Evolutionary conservation across 2,329 filamentous ascomycete species (phyloP).

Genomic region (Neobulgaria alba): DNA sequence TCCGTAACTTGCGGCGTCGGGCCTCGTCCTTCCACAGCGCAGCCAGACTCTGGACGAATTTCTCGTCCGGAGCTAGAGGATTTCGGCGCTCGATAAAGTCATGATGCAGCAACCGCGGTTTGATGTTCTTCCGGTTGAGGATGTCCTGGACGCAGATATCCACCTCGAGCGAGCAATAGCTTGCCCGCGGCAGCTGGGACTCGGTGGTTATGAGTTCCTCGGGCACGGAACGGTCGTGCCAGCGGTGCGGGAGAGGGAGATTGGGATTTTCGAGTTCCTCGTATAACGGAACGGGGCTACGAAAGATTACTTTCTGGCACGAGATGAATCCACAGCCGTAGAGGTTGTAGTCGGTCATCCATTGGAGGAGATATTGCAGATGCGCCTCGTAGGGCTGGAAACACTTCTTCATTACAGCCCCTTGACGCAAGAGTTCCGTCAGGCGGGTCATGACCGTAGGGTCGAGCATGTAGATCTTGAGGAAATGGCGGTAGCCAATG

Average conservation of each 20-base stretch:
- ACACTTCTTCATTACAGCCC: conserved; percentile 71
- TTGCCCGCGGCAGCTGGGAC: conserved; percentile 61
- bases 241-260: conserved; percentile 58
- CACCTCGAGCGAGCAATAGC: conserved; percentile 82
- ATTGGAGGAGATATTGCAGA: conserved; percentile 84
- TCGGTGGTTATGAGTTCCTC: conserved; percentile 51
- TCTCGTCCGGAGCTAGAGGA: conserved; percentile 58
- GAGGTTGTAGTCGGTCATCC: conserved; percentile 97
- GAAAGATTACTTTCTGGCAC: conserved; percentile 60
- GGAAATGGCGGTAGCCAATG: conserved; percentile 81
- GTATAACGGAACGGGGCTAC: conserved; percentile 64
- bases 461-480: conserved; percentile 93
- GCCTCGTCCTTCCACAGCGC: conserved; percentile 89
- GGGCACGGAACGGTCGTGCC: conserved; percentile 70
- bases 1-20: conserved; percentile 62
- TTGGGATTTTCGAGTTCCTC: conserved; percentile 44
- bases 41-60: conserved; percentile 89
- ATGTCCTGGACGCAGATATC: conserved; percentile 88
- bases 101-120: conserved; percentile 73
- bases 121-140: conserved; percentile 67
- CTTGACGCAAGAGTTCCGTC: conserved; percentile 79
- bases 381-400: conserved; percentile 95
- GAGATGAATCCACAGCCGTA: conserved; percentile 89
- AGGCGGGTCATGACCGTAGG: conserved; percentile 80
- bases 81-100: conserved; percentile 69